A percentile compares a stretch with the other conserved stretches of the same genome.
These are phyloP conservation scores for Boletus mariae DNA, from an alignment of 1,284 basidiomycete genomes.

Conservation along the genomic window DNA sequence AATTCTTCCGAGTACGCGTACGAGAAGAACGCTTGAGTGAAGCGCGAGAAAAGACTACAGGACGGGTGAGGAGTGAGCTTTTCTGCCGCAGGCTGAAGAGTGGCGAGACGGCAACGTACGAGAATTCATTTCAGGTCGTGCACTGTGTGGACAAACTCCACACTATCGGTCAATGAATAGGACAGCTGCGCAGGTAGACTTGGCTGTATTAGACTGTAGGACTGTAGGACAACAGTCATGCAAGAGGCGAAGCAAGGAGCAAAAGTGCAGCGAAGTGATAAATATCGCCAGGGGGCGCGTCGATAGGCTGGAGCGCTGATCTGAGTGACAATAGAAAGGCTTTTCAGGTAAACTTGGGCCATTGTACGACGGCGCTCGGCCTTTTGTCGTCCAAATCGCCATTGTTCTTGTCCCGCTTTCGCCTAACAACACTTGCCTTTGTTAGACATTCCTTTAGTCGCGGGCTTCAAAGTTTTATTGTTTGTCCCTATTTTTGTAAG, in stretches of 20 bases:
- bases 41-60: slow-evolving; percentile 20
- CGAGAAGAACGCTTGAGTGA: slow-evolving; percentile 27
- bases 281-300: slow-evolving; percentile 15
- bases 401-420: slow-evolving; percentile 28
- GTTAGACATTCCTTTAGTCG: slow-evolving; percentile 20
- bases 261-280: slow-evolving; percentile 7
- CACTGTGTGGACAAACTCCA: background rate
- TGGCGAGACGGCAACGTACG: slow-evolving; percentile 13
- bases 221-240: slow-evolving; percentile 1
- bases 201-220: background rate
- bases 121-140: slow-evolving; percentile 19
- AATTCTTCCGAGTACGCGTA: slow-evolving; percentile 21
- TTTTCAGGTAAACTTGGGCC: slow-evolving; percentile 1
- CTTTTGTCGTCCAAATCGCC: slow-evolving; percentile 26
- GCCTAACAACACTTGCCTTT: slow-evolving; percentile 24
- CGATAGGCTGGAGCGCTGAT: slow-evolving; percentile 10
- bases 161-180: background rate
- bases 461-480: slow-evolving; percentile 17
- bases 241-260: slow-evolving; percentile 2
- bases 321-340: slow-evolving; percentile 15
- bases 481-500: slow-evolving; percentile 14
- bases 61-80: slow-evolving; percentile 1
- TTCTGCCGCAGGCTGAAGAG: background rate
- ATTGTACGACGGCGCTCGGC: slow-evolving; percentile 1
- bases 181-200: background rate